These are phyloP conservation scores for Paecilomyces niveus DNA, from an alignment of 2,329 filamentous ascomycete genomes.

Conservation along the genomic window DNA sequence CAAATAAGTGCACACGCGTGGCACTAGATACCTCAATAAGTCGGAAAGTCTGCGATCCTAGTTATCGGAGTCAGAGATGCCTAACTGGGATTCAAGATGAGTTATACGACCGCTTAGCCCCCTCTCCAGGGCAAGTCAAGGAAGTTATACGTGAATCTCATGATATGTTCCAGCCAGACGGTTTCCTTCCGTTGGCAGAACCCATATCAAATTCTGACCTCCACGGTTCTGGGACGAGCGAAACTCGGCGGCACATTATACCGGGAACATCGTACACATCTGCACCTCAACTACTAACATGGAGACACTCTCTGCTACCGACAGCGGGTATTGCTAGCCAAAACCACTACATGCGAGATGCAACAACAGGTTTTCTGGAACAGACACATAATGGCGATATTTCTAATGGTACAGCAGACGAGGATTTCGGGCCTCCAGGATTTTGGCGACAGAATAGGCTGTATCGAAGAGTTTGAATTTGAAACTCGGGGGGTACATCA, in stretches of 20 bases:
- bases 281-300: neutral
- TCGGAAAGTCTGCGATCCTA: too few relatives aligned
- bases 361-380: neutral
- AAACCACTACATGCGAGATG: neutral
- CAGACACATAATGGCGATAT: neutral
- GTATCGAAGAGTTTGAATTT: slow-evolving; percentile 11
- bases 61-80: too few relatives aligned
- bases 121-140: neutral
- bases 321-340: neutral
- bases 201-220: neutral
- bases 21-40: too few relatives aligned
- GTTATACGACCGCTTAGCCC: neutral
- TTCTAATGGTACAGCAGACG: neutral
- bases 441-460: slow-evolving; percentile 19
- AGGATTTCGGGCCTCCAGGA: neutral
- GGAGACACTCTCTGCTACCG: neutral
- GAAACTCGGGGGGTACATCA: neutral
- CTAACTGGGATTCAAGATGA: neutral
- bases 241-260: neutral
- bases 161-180: neutral
- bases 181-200: neutral
- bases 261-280: neutral
- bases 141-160: neutral
- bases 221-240: neutral
- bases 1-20: too few relatives aligned